Evolutionary conservation across 345 rosid genomes (phyloP).

Genomic region (Garcia nutans): DNA sequence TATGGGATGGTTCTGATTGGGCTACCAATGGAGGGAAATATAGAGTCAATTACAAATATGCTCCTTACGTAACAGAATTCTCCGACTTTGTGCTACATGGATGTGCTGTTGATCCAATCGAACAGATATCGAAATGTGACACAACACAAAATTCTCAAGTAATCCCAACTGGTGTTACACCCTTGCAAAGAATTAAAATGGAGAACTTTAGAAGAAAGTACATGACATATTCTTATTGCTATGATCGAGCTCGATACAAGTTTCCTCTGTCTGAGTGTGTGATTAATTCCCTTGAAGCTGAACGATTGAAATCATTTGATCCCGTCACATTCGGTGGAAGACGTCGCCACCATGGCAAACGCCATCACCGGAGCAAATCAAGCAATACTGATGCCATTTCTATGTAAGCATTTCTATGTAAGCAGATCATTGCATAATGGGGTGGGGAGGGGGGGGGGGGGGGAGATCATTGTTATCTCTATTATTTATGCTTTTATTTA

Average conservation of each 20-base stretch:
- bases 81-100: slow-evolving; percentile 79
- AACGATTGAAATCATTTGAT: slow-evolving; percentile 59
- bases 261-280: slow-evolving; percentile 67
- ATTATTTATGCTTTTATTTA: slow-evolving; percentile 18
- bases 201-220: slow-evolving; percentile 61
- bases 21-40: slow-evolving; percentile 97
- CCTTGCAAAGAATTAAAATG: slow-evolving; percentile 59
- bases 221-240: slow-evolving; percentile 93
- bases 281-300: slow-evolving; percentile 54
- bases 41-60: slow-evolving; percentile 88
- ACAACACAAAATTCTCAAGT: slow-evolving; percentile 28
- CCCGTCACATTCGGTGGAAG: slow-evolving; percentile 74
- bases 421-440: background rate
- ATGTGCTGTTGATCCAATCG: slow-evolving; percentile 79
- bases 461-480: slow-evolving; percentile 1
- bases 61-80: slow-evolving; percentile 67
- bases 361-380: slow-evolving; percentile 34
- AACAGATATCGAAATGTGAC: slow-evolving; percentile 58
- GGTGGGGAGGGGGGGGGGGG: background rate
- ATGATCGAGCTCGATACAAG: slow-evolving; percentile 70
- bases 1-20: slow-evolving; percentile 97
- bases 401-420: too few relatives aligned
- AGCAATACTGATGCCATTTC: slow-evolving; percentile 20
- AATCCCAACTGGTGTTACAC: slow-evolving; percentile 39
- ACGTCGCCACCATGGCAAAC: slow-evolving; percentile 23